Conservation (phyloP, 2,329 filamentous ascomycete genomes). For the Raffaelea albimanens region DNA sequence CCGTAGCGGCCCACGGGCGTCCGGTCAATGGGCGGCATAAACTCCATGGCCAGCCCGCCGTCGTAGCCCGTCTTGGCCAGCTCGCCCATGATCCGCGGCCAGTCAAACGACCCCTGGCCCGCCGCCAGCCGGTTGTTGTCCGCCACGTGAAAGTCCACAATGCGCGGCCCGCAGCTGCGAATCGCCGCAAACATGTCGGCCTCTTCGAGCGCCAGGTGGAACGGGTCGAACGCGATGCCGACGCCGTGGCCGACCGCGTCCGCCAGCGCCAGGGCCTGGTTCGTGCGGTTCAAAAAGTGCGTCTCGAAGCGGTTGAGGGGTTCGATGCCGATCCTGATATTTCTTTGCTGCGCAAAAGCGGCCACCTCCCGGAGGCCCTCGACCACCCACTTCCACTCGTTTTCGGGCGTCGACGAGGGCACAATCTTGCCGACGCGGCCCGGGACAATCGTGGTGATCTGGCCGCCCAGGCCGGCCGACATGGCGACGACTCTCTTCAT, state of each 20-base stretch:
- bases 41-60: not conserved
- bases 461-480: not conserved
- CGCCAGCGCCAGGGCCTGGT: not conserved
- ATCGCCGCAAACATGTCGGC: not conserved
- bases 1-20: not conserved
- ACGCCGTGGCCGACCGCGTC: not conserved
- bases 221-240: constrained; percentile 1
- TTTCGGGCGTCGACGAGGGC: not conserved
- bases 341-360: not conserved
- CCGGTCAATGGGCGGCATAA: not conserved
- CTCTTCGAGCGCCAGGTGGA: constrained; percentile 1
- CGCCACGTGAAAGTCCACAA: constrained; percentile 1
- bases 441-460: not conserved
- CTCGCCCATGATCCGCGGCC: not conserved
- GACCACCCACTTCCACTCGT: not conserved
- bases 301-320: constrained; percentile 2
- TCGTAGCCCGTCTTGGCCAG: not conserved
- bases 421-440: not conserved
- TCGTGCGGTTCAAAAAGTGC: not conserved
- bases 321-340: not conserved
- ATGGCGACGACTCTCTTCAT: not conserved
- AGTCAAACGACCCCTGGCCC: not conserved
- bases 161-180: not conserved
- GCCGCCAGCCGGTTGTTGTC: not conserved
- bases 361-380: not conserved